These are phyloP conservation scores for Orbilia blumenaviensis DNA, from an alignment of 2,329 filamentous ascomycete species.

Conservation along the genomic window DNA sequence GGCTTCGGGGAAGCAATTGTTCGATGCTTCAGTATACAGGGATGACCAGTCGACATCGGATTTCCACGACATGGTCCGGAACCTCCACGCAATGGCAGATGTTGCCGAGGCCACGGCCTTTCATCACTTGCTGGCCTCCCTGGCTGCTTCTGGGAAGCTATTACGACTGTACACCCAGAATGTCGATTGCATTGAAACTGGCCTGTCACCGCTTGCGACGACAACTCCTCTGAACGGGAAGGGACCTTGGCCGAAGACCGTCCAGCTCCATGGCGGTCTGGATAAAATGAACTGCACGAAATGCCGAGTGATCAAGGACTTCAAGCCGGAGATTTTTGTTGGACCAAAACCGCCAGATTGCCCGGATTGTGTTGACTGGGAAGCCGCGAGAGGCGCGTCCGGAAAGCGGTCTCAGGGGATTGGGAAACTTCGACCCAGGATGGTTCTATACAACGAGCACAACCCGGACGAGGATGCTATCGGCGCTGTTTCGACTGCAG, in stretches of 20 bases:
- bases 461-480: slow-evolving; percentile 98
- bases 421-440: slow-evolving; percentile 85
- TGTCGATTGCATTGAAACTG: slow-evolving; percentile 92
- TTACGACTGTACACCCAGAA: slow-evolving; percentile 95
- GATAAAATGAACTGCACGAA: slow-evolving; percentile 98
- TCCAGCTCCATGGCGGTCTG: slow-evolving; percentile 92
- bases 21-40: slow-evolving; percentile 97
- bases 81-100: slow-evolving; percentile 80
- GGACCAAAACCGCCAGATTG: slow-evolving; percentile 86
- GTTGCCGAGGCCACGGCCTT: slow-evolving; percentile 84
- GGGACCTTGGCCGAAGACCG: slow-evolving; percentile 89
- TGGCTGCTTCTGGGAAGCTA: slow-evolving; percentile 85
- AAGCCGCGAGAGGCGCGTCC: slow-evolving; percentile 78
- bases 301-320: slow-evolving; percentile 78
- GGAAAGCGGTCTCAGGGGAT: slow-evolving; percentile 94
- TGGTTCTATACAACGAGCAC: slow-evolving; percentile 96
- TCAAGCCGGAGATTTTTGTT: slow-evolving; percentile 81
- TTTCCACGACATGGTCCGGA: slow-evolving; percentile 96
- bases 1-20: slow-evolving; percentile 91
- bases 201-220: slow-evolving; percentile 80
- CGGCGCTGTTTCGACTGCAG: slow-evolving; percentile 84
- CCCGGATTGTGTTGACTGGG: slow-evolving; percentile 75
- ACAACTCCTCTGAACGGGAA: slow-evolving; percentile 82
- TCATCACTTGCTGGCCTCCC: slow-evolving; percentile 89
- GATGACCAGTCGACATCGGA: slow-evolving; percentile 86